Evolutionary conservation across 1,284 basidiomycete species (phyloP).

Genomic region (Meira miltonrushii): DNA sequence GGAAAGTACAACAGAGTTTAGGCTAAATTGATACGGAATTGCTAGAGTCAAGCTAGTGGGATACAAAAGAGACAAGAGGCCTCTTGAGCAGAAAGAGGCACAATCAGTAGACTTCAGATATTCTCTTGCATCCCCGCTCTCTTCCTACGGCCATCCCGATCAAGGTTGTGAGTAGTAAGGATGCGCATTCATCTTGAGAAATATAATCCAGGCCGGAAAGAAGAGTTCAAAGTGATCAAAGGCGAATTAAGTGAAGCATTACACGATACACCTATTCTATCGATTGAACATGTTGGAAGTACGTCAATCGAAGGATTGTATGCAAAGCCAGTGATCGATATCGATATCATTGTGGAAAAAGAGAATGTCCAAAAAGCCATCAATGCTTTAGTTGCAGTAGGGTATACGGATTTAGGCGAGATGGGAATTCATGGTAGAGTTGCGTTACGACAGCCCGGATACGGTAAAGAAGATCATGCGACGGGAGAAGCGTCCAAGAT

Average conservation of each 20-base stretch:
- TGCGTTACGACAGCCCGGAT: slow-evolving; percentile 2
- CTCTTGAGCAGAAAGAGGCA: too few relatives aligned
- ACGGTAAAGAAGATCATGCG: not conserved
- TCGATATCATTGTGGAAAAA: slow-evolving; percentile 2
- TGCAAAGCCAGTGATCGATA: slow-evolving; percentile 4
- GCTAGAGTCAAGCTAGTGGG: too few relatives aligned
- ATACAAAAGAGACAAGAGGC: too few relatives aligned
- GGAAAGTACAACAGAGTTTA: too few relatives aligned
- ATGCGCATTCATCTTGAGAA: too few relatives aligned
- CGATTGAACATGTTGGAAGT: slow-evolving; percentile 7
- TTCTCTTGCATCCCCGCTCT: too few relatives aligned
- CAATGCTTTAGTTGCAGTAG: not conserved
- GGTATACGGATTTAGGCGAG: slow-evolving; percentile 1
- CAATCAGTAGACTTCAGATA: too few relatives aligned
- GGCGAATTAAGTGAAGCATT: not conserved
- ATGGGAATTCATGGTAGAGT: not conserved
- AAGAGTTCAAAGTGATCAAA: slow-evolving; percentile 3
- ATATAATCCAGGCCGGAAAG: not conserved
- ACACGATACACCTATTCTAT: not conserved
- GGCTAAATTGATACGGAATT: too few relatives aligned
- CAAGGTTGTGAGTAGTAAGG: too few relatives aligned
- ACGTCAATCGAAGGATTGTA: not conserved
- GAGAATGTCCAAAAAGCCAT: not conserved
- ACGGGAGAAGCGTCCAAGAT: not conserved
- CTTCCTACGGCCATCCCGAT: too few relatives aligned